Percentiles rank a stretch among this genome's conserved stretches.
Evolutionary conservation across 805 yeast genomes (phyloP).

Genomic region (Cyberlindnera amylophila): DNA sequence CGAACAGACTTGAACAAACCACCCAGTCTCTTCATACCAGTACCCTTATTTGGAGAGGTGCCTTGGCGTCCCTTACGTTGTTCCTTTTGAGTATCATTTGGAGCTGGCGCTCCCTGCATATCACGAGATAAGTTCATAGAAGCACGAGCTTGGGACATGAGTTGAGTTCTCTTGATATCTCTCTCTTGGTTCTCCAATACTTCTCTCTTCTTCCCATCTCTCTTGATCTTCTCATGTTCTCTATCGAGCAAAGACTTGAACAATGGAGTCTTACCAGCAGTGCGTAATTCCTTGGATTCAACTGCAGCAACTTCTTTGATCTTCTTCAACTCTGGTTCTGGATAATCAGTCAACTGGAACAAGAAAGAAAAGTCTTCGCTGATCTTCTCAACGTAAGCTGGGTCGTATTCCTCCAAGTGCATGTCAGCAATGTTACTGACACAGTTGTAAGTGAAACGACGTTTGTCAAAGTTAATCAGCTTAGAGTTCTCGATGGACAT

Average conservation of each 20-base stretch:
- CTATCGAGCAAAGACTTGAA: constrained; percentile 43
- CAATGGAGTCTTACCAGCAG: constrained; percentile 35
- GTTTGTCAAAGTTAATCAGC: constrained; percentile 81
- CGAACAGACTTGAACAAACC: constrained; percentile 56
- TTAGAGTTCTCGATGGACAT: constrained; percentile 62
- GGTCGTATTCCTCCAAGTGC: constrained; percentile 27
- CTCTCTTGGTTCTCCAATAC: constrained; percentile 34
- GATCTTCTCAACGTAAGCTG: constrained; percentile 30
- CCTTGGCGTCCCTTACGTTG: constrained; percentile 20
- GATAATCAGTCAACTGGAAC: constrained; percentile 33
- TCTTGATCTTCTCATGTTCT: constrained; percentile 48
- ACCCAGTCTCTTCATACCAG: constrained; percentile 44
- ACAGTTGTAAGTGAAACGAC: constrained; percentile 62
- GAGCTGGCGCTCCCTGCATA: constrained; percentile 6
- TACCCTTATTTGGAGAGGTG: constrained; percentile 21
- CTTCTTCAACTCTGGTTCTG: constrained; percentile 34
- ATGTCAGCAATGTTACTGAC: constrained; percentile 50
- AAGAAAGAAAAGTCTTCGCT: constrained; percentile 48
- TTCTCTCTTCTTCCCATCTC: constrained; percentile 49
- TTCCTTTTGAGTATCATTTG: constrained; percentile 13
- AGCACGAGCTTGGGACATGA: constrained; percentile 29
- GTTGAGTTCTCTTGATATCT: constrained; percentile 31
- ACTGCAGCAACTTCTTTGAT: constrained; percentile 40
- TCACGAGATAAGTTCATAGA: constrained; percentile 16
- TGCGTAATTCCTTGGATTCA: constrained; percentile 38